Evolutionary conservation across 768 basidiomycete genomes (phyloP).

Genomic region (Hericium alpestre): DNA sequence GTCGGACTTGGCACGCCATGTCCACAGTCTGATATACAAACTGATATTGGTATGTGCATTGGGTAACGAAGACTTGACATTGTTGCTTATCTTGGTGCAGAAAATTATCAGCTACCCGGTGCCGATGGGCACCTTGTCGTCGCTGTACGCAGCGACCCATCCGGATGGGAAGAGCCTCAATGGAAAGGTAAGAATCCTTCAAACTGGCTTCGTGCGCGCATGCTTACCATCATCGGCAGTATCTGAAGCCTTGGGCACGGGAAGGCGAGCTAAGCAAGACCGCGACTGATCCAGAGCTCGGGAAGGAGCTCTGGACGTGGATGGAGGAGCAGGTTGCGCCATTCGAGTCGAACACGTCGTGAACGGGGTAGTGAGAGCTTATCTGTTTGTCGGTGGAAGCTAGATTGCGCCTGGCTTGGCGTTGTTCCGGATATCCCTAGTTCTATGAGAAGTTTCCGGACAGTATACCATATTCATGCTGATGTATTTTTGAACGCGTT

Average conservation of each 20-base stretch:
- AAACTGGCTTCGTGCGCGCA: neutral
- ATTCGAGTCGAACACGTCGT: neutral
- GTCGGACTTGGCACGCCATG: neutral
- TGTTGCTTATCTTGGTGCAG: neutral
- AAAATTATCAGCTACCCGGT: neutral
- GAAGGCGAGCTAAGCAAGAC: neutral
- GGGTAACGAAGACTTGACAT: neutral
- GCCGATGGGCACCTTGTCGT: conserved; percentile 2
- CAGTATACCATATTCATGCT: too few relatives aligned
- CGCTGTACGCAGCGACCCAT: neutral
- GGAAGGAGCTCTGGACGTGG: conserved; percentile 16
- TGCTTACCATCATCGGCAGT: neutral
- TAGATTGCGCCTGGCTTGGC: too few relatives aligned
- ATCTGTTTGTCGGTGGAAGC: too few relatives aligned
- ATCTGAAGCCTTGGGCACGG: conserved; percentile 8
- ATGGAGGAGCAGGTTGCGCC: conserved; percentile 14
- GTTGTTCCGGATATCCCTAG: too few relatives aligned
- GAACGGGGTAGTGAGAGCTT: too few relatives aligned
- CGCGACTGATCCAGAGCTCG: conserved; percentile 7
- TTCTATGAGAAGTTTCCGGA: too few relatives aligned
- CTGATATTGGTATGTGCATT: neutral
- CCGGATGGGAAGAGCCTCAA: neutral
- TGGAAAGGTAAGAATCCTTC: conserved; percentile 2
- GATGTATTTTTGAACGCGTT: too few relatives aligned
- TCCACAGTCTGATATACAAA: neutral